Percentiles rank a stretch among this genome's conserved stretches.
phyloP scores from a whole-genome alignment of 140 eudicot species.

The Ambrosia hybrid region DNA sequence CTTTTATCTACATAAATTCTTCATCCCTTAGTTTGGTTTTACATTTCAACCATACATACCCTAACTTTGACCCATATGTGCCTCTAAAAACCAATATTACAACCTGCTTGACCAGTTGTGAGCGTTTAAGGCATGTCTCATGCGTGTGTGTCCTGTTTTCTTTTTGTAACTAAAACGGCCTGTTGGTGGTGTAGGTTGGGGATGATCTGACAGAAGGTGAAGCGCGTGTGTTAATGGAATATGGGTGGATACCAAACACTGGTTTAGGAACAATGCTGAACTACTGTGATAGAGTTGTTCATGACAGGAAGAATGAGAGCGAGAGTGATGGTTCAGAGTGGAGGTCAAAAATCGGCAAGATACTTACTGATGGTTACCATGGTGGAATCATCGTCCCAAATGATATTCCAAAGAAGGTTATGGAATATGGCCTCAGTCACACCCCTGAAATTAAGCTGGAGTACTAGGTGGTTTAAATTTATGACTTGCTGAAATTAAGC shows the following conservation, averaged over 20 bases:
- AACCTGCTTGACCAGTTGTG: not conserved
- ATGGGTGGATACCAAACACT: constrained; percentile 82
- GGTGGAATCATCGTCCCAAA: constrained; percentile 66
- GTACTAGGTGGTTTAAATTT: constrained; percentile 21
- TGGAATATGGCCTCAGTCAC: constrained; percentile 35
- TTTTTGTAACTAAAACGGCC: not conserved
- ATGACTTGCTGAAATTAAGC: no score
- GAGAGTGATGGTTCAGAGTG: constrained; percentile 79
- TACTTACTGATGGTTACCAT: constrained; percentile 76
- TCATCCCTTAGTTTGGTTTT: no score
- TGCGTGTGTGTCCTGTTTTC: not conserved
- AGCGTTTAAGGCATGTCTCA: not conserved
- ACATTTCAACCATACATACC: no score
- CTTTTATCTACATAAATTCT: no score
- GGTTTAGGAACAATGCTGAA: constrained; percentile 95
- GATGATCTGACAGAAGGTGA: constrained; percentile 86
- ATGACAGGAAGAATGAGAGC: constrained; percentile 57
- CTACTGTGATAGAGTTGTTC: constrained; percentile 82
- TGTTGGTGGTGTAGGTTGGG: constrained; percentile 53
- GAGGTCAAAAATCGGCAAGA: constrained; percentile 79
- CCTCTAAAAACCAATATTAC: not conserved
- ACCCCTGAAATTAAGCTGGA: constrained; percentile 60
- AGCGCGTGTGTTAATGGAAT: constrained; percentile 73
- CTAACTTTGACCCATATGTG: no score
- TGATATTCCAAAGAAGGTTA: constrained; percentile 49